Evolutionary conservation across 371 early-diverging fungal genomes (phyloP).

Genomic region (Umbelopsis sp.): DNA sequence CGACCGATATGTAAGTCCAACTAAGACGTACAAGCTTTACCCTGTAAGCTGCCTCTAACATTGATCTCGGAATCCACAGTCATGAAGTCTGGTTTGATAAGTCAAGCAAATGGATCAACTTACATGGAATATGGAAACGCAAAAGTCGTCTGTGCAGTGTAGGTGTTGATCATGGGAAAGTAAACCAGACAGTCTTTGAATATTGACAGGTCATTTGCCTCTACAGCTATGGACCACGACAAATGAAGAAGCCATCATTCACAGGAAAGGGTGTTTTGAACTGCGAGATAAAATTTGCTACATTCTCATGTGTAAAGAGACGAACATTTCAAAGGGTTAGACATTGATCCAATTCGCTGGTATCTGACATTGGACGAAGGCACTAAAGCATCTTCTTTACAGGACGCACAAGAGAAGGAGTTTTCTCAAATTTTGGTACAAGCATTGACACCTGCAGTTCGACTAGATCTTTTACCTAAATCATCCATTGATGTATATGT

Average conservation of each 20-base stretch:
- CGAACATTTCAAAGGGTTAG: slow-evolving; percentile 61
- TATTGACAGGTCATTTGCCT: slow-evolving; percentile 4
- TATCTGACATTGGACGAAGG: no score
- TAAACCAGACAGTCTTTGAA: neutral
- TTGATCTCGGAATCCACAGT: slow-evolving; percentile 41
- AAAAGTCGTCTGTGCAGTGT: slow-evolving; percentile 91
- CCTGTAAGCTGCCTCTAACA: neutral
- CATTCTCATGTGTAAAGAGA: slow-evolving; percentile 82
- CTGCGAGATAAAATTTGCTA: slow-evolving; percentile 90
- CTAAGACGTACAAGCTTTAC: slow-evolving; percentile 14
- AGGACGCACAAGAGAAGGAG: slow-evolving; percentile 87
- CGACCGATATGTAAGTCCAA: slow-evolving; percentile 62
- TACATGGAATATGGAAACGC: slow-evolving; percentile 86
- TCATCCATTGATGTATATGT: slow-evolving; percentile 87
- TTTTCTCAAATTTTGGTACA: slow-evolving; percentile 75
- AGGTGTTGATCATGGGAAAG: slow-evolving; percentile 36
- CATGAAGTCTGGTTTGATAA: slow-evolving; percentile 82
- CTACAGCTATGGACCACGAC: slow-evolving; percentile 76
- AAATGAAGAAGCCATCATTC: slow-evolving; percentile 59
- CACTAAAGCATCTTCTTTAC: neutral
- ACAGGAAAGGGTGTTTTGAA: slow-evolving; percentile 68
- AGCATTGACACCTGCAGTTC: slow-evolving; percentile 86
- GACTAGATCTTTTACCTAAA: slow-evolving; percentile 86
- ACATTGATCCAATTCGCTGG: neutral
- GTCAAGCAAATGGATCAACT: slow-evolving; percentile 90